Conservation (phyloP, 352 stramenopile species). For the Phytopythium ostracodes region DNA sequence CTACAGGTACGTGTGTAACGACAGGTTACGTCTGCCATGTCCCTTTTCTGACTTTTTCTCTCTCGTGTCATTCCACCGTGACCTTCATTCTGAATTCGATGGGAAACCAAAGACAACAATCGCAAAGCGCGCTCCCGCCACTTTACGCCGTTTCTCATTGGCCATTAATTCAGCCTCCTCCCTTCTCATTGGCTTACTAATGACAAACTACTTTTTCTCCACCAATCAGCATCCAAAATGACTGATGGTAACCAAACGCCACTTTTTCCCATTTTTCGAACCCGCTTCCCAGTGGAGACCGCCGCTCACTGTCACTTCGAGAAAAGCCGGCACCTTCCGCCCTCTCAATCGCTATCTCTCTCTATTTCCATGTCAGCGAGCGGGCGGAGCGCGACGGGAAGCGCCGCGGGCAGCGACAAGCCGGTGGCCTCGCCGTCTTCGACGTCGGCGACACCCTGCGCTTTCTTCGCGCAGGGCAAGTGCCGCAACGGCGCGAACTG, state of each 20-base stretch:
- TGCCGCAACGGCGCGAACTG: constrained; percentile 63
- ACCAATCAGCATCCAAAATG: background rate
- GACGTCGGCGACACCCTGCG: constrained; percentile 30
- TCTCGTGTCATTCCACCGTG: background rate
- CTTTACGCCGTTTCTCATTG: background rate
- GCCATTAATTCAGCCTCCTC: background rate
- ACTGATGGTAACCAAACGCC: background rate
- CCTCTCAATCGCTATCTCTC: too few species aligned
- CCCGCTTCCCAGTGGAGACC: background rate
- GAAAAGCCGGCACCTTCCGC: background rate
- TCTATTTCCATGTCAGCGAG: background rate
- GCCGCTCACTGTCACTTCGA: background rate
- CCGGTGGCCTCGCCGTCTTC: constrained; percentile 7
- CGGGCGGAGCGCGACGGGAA: background rate
- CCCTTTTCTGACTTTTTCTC: background rate
- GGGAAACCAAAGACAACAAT: background rate
- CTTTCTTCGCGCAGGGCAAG: constrained; percentile 65
- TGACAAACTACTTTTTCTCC: background rate
- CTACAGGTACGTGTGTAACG: background rate
- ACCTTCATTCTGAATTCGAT: too few species aligned
- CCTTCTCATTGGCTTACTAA: background rate
- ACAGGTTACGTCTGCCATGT: background rate
- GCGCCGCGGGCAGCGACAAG: background rate
- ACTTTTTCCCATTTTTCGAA: constrained; percentile 5
- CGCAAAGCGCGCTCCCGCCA: background rate